Base-by-base conservation (phyloP, 805 yeast species). In the Saccharomycopsis babjevae region DNA sequence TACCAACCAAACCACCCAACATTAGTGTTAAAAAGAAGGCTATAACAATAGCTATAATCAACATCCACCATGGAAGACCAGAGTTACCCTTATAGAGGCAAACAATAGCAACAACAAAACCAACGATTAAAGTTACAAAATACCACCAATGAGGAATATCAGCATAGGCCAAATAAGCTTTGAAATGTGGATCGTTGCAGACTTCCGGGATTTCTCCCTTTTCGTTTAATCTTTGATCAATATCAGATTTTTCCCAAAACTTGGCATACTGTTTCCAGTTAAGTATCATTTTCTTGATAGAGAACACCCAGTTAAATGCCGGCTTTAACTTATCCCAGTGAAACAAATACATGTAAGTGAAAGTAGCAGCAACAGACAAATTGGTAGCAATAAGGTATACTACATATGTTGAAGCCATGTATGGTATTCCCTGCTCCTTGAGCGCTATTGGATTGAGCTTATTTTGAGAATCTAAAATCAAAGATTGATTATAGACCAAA, bases 111-210 rank as follows among this genome's bases (percentile, higher is more conserved):
- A 78, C 62, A 25, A 66, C 70, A 61, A 68, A 77, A 71, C 78
- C 69, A 46, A 79, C 71, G 0, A 75, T 64, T 10, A 73, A 64
- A n/a, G 80, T 61, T 46, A 79, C 68, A 28, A 76, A 70, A 64
- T 79, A 85, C 89, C 90, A 84, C 84, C 85, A 83, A 64, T 83
- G 86, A 1, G 94, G 93, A 20, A 84, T 89, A 65, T 86, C 89
- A 40, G 77, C 77, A 70, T 85, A 85, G 59, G 71, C 73, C 54
- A 66, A 68, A 82, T 80, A 82, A 67, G 83, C 75, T 67, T 84
- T 76, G 67, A 71, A 73, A 67, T 81, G 84, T 50, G 71, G 68
- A 59, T 72, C 79, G 36, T 57, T 54, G 39, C 59, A 46, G 34
- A 58, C 64, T 73, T 65, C 71, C 83, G 69, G 82, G 82, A 64